A percentile compares a stretch with the other conserved stretches of the same genome.
These are phyloP conservation scores for Hippophae gyantsensis DNA, from an alignment of 306 rosid genomes.

Conservation along the genomic window DNA sequence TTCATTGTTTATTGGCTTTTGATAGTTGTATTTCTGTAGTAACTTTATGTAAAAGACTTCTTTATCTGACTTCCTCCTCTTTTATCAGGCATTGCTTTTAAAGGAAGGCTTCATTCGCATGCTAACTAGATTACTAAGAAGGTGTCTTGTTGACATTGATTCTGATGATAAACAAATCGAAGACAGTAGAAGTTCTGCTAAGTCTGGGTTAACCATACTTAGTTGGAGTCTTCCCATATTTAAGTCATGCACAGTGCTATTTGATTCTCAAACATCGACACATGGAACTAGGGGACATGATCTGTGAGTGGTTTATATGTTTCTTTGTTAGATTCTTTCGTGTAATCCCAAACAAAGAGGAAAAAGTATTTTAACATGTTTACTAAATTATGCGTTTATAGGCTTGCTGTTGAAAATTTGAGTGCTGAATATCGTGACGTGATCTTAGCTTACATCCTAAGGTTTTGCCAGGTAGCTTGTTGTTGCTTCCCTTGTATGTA, in stretches of 20 bases:
- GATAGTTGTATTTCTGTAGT: conserved; percentile 5
- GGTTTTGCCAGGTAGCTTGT: conserved; percentile 62
- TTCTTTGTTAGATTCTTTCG: conserved; percentile 5
- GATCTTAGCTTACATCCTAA: conserved; percentile 52
- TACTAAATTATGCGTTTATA: conserved; percentile 22
- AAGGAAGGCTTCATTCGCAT: conserved; percentile 50
- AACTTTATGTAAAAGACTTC: too few relatives aligned
- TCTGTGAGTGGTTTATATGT: conserved; percentile 43
- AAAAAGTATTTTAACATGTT: conserved; percentile 4
- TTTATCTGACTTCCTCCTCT: conserved; percentile 6
- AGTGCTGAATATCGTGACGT: conserved; percentile 42
- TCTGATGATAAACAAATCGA: conserved; percentile 38
- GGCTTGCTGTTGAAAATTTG: conserved; percentile 40
- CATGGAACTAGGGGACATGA: conserved; percentile 33
- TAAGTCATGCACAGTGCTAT: conserved; percentile 60
- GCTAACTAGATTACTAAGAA: conserved; percentile 52
- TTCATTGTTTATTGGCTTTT: not conserved
- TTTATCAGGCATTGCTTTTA: conserved; percentile 50
- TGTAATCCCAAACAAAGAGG: not conserved
- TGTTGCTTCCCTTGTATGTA: conserved; percentile 17
- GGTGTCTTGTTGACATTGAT: conserved; percentile 44
- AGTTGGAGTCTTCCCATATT: conserved; percentile 77
- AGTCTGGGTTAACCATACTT: conserved; percentile 31
- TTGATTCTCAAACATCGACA: conserved; percentile 34
- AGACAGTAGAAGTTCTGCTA: conserved; percentile 41